phyloP scores from a whole-genome alignment of 768 basidiomycete species.

The Phaffia tasmanica region DNA sequence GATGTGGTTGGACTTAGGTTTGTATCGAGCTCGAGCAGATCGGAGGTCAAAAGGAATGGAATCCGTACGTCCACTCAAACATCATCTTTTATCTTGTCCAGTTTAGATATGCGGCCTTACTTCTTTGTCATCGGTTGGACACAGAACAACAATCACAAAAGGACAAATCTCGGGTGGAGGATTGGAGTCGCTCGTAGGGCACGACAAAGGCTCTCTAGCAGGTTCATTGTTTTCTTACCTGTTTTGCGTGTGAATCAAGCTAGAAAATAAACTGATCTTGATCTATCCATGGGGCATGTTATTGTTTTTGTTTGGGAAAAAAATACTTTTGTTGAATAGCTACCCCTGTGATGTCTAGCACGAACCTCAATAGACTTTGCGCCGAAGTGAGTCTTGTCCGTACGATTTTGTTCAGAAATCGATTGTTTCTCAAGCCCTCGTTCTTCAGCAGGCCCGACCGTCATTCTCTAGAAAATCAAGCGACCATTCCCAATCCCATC shows the following conservation, averaged over 20 bases:
- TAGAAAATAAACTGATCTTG: no score
- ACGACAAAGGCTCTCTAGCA: slow-evolving; percentile 13
- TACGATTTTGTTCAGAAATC: no score
- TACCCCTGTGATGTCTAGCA: background rate
- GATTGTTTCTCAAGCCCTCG: no score
- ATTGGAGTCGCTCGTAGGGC: slow-evolving; percentile 47
- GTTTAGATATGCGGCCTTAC: no score
- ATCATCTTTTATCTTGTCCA: no score
- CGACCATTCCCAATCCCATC: no score
- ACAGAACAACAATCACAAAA: slow-evolving; percentile 53
- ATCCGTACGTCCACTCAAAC: slow-evolving; percentile 4
- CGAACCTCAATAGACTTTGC: background rate
- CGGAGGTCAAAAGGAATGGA: slow-evolving; percentile 48
- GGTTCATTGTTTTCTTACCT: slow-evolving; percentile 3
- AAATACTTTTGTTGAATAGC: background rate
- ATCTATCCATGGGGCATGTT: background rate
- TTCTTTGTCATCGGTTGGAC: background rate
- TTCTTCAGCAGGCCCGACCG: no score
- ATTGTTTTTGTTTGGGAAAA: background rate
- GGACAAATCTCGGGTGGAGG: slow-evolving; percentile 64
- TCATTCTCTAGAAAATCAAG: no score
- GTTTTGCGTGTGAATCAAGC: no score
- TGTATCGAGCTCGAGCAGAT: slow-evolving; percentile 50
- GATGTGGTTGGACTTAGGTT: slow-evolving; percentile 40
- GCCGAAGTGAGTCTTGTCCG: no score